Evolutionary conservation across 2,329 filamentous ascomycete genomes (phyloP), one percentile per base, ranked within the genome.

Genomic region (Waltergamsia citrina): DNA sequence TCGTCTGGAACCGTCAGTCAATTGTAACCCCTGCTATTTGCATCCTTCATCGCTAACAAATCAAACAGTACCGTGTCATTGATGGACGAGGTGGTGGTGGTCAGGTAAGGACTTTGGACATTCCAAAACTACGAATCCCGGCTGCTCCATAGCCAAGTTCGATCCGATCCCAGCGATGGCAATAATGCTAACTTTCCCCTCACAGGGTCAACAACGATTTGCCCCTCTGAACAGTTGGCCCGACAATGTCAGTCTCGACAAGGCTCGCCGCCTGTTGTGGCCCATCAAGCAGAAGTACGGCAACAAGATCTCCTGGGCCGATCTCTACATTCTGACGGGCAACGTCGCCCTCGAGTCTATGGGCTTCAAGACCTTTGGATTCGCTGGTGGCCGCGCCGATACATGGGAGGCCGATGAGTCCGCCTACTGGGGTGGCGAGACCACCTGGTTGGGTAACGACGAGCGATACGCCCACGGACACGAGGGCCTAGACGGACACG

Each of bases 221-320:
- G 81, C 82, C 34, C 83, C 83, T 6, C 74, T 87, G 52, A 86
- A 86, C 71, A 55, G 76, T 65, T 87, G 82, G 82, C 82, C 82
- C 27, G 82, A 87, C 61, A 87, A 87, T 45, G 78, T 76, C 50
- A 78, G 67, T 47, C 71, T 87, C 35, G 82, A 87, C 71, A 87
- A 87, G 71, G 82, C 81, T 21, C 81, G 82, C 37, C 81, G 82
- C 42, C 72, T 87, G 36, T 64, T 87, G 27, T 85, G 81, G 78
- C 82, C 82, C 37, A 77, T 87, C 63, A 87, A 87, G 73, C 81
- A 85, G 47, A 87, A 87, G 69, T 87, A 87, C 44, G 82, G 82
- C 54, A 76, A 75, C 67, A 85, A 83, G 66, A 81, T 87, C 57
- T 86, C 82, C 0, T 87, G 82, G 82, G 78, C 81, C 17, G 82